These are phyloP conservation scores for Corchorus capsularis DNA, from an alignment of 345 rosid genomes.

Conservation along the genomic window DNA sequence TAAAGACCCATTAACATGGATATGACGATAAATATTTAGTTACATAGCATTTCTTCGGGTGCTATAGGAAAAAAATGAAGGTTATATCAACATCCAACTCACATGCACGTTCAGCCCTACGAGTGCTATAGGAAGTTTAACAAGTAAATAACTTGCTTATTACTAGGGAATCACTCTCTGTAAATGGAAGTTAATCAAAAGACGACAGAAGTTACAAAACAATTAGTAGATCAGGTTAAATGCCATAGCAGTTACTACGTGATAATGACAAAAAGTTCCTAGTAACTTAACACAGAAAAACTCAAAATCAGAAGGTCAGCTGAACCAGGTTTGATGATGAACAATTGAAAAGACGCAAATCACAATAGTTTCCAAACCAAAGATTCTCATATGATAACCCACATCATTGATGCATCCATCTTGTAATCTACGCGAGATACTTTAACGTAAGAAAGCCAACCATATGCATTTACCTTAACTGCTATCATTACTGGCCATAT, in stretches of 20 bases:
- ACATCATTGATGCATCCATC: slow-evolving; percentile 1
- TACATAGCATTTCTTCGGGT: background rate
- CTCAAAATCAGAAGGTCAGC: background rate
- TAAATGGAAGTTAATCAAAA: slow-evolving; percentile 3
- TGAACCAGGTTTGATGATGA: background rate
- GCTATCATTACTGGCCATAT: background rate
- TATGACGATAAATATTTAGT: background rate
- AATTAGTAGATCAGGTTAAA: background rate
- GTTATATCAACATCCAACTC: background rate
- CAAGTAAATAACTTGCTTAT: background rate
- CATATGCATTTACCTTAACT: background rate
- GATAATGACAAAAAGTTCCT: background rate
- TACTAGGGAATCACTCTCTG: background rate
- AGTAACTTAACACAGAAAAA: background rate
- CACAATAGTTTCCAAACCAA: background rate
- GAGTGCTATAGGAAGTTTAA: background rate
- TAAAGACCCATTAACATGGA: background rate
- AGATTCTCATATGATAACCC: background rate
- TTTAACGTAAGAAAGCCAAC: background rate
- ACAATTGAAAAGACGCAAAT: background rate
- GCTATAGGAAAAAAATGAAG: background rate
- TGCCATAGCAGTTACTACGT: background rate
- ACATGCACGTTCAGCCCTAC: background rate
- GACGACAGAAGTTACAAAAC: background rate
- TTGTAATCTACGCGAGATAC: background rate